A percentile compares a stretch with the other conserved stretches of the same genome.
Evolutionary conservation across 176 grass and related monocot genomes (phyloP).

Genomic region (Eremochloa ophiuroides): DNA sequence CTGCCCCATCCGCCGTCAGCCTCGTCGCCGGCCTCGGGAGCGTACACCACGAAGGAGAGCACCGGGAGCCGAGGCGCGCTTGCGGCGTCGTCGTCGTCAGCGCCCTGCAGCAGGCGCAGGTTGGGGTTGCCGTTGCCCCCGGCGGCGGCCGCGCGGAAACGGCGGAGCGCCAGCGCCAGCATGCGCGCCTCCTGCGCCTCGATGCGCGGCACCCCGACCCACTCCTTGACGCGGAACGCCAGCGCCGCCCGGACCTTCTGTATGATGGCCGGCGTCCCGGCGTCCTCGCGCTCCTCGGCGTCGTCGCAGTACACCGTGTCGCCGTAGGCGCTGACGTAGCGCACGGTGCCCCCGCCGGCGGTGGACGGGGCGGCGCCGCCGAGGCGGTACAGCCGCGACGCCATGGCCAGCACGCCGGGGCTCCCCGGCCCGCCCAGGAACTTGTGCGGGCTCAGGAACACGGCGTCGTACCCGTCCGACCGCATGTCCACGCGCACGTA

Average conservation of each 20-base stretch:
- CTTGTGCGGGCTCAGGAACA: constrained; percentile 80
- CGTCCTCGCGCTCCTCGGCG: constrained; percentile 76
- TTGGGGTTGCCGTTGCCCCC: too few species aligned
- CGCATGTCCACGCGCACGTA: constrained; percentile 69
- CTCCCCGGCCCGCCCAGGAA: constrained; percentile 68
- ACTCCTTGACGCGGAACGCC: constrained; percentile 75
- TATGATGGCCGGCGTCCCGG: constrained; percentile 66
- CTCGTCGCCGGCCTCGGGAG: too few species aligned
- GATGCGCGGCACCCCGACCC: constrained; percentile 44
- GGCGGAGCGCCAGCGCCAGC: constrained; percentile 19
- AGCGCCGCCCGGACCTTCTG: constrained; percentile 67
- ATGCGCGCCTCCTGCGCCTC: constrained; percentile 23
- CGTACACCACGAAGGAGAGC: constrained; percentile 62
- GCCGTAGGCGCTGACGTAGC: constrained; percentile 63
- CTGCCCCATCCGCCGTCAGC: too few species aligned
- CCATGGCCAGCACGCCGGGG: constrained; percentile 65
- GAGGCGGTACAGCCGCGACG: constrained; percentile 61
- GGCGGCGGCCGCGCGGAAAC: constrained; percentile 1
- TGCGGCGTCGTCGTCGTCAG: constrained; percentile 2
- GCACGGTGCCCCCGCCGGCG: constrained; percentile 68
- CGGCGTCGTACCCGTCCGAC: constrained; percentile 74
- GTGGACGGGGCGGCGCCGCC: constrained; percentile 50
- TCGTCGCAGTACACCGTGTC: constrained; percentile 65
- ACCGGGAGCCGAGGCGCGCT: constrained; percentile 44
- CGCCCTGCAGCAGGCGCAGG: constrained; percentile 42